Evolutionary conservation across 352 stramenopile genomes (phyloP).

Genomic region (Phytopythium montanum): DNA sequence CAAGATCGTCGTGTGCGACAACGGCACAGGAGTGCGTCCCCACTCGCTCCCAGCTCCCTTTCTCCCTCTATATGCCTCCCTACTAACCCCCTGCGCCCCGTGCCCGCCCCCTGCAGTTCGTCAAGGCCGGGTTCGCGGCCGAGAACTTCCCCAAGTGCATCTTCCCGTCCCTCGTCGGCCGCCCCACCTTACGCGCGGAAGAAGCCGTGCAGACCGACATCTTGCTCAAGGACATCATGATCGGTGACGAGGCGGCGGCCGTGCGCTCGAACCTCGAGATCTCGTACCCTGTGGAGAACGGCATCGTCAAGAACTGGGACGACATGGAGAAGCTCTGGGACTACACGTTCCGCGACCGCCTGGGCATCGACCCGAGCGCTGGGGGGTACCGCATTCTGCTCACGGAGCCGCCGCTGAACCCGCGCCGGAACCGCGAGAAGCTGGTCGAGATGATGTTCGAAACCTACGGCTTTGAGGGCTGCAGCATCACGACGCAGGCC

Average conservation of each 20-base stretch:
- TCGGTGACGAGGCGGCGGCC: constrained; percentile 90
- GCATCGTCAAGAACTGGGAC: constrained; percentile 96
- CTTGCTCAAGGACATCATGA: constrained; percentile 93
- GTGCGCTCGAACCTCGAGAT: constrained; percentile 87
- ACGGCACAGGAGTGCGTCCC: constrained; percentile 77
- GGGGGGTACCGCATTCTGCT: constrained; percentile 89
- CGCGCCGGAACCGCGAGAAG: constrained; percentile 89
- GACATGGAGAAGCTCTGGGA: constrained; percentile 98
- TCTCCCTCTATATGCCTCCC: neutral
- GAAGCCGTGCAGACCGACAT: constrained; percentile 87
- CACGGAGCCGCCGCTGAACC: constrained; percentile 92
- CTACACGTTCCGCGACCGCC: constrained; percentile 93
- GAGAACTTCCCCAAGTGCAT: constrained; percentile 95
- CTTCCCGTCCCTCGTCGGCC: constrained; percentile 93
- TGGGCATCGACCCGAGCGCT: constrained; percentile 62
- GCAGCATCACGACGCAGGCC: constrained; percentile 90
- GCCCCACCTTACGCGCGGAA: constrained; percentile 92
- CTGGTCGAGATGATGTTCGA: constrained; percentile 94
- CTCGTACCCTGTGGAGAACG: constrained; percentile 93
- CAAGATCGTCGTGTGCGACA: constrained; percentile 88
- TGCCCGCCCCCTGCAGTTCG: constrained; percentile 43
- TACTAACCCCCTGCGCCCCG: too few species aligned
- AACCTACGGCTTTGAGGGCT: constrained; percentile 89
- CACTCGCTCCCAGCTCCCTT: neutral
- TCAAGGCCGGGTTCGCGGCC: constrained; percentile 92